These are phyloP conservation scores for Papiliotrema laurentii DNA, from an alignment of 1,284 basidiomycete genomes.

Conservation along the genomic window DNA sequence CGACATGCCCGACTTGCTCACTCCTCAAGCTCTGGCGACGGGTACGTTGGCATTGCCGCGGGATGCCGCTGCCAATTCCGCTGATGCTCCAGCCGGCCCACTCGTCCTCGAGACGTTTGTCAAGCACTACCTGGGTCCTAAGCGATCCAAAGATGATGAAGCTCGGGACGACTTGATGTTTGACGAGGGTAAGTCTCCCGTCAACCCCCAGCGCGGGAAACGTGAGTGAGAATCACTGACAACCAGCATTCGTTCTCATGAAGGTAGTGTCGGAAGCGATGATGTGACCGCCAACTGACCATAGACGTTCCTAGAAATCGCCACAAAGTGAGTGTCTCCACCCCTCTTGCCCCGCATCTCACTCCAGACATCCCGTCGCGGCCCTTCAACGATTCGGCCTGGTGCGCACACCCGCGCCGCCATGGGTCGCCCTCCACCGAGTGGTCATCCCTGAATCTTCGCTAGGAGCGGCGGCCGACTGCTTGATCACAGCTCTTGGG, in stretches of 20 bases:
- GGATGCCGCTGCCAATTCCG: too few species aligned
- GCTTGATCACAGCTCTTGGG: conserved; percentile 76
- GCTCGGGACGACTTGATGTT: conserved; percentile 74
- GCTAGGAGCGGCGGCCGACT: conserved; percentile 71
- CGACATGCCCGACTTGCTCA: conserved; percentile 37
- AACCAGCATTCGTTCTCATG: conserved; percentile 63
- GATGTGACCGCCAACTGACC: conserved; percentile 4
- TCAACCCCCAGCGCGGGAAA: background rate
- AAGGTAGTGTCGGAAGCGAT: conserved; percentile 54
- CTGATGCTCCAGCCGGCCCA: conserved; percentile 54
- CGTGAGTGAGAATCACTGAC: conserved; percentile 8
- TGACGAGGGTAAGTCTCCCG: conserved; percentile 55
- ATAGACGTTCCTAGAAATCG: conserved; percentile 60
- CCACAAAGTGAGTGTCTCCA: conserved; percentile 48
- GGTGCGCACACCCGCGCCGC: conserved; percentile 77
- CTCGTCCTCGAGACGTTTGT: conserved; percentile 71
- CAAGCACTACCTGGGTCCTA: conserved; percentile 70
- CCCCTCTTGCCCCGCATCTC: background rate
- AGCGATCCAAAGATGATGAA: conserved; percentile 50
- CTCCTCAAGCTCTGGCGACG: conserved; percentile 32
- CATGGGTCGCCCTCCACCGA: conserved; percentile 77
- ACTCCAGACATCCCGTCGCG: conserved; percentile 66
- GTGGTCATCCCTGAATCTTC: conserved; percentile 60
- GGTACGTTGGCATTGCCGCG: conserved; percentile 12
- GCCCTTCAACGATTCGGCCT: conserved; percentile 82